These are phyloP conservation scores for Rhodotorula mucilaginosa DNA, from an alignment of 1,284 basidiomycete species.

Conservation along the genomic window DNA sequence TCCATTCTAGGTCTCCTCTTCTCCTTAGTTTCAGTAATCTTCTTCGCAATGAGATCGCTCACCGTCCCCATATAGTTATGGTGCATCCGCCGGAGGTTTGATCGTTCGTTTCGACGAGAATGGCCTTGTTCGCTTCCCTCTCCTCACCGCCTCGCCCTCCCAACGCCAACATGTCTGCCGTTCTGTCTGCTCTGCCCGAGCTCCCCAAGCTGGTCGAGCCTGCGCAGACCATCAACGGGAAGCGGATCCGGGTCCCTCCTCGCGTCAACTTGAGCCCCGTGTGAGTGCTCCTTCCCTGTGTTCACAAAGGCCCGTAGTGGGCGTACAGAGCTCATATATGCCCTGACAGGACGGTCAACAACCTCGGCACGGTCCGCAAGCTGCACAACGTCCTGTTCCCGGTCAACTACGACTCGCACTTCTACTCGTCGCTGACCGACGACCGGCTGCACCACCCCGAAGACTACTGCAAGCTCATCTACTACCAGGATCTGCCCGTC, in stretches of 20 bases:
- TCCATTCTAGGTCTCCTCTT: neutral
- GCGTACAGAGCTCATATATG: too few species aligned
- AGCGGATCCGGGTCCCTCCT: conserved; percentile 33
- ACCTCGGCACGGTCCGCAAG: conserved; percentile 42
- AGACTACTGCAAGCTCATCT: conserved; percentile 43
- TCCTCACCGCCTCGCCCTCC: too few species aligned
- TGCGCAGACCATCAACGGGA: conserved; percentile 28
- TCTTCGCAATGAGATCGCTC: too few species aligned
- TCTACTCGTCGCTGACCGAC: conserved; percentile 40
- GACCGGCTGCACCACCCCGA: conserved; percentile 32
- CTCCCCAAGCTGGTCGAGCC: conserved; percentile 25
- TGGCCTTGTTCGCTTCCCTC: too few species aligned
- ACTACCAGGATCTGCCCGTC: conserved; percentile 52
- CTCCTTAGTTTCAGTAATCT: neutral
- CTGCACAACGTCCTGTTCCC: conserved; percentile 43
- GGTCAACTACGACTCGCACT: conserved; percentile 40
- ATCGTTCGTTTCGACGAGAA: too few species aligned
- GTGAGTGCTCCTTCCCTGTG: conserved; percentile 8
- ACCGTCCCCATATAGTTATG: too few species aligned
- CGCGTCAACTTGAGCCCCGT: conserved; percentile 32
- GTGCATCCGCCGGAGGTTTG: too few species aligned
- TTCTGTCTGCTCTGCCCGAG: conserved; percentile 22
- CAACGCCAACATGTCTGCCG: conserved; percentile 13
- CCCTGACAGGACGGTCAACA: conserved; percentile 35
- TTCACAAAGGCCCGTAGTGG: too few species aligned